phyloP scores from a whole-genome alignment of 1,284 basidiomycete species.

The Ganoderma sinense region DNA sequence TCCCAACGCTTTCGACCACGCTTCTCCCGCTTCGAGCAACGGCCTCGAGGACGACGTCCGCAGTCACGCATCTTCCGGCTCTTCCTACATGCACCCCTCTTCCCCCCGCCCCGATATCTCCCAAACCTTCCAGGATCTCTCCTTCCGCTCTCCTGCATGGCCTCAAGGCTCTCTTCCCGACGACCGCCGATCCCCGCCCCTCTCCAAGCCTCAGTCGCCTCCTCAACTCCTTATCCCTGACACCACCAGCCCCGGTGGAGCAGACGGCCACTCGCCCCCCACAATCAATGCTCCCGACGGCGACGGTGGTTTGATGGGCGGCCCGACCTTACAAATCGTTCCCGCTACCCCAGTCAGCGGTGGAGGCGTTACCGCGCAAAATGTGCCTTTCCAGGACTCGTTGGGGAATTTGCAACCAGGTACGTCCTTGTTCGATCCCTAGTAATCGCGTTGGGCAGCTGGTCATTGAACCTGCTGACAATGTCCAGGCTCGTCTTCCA shows the following conservation, averaged over 20 bases:
- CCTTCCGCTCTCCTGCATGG: slow-evolving; percentile 71
- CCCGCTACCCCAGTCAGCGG: slow-evolving; percentile 82
- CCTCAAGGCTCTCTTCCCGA: slow-evolving; percentile 54
- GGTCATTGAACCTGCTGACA: slow-evolving; percentile 5
- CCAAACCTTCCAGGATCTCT: slow-evolving; percentile 61
- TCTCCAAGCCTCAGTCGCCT: slow-evolving; percentile 67
- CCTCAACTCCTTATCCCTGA: slow-evolving; percentile 75
- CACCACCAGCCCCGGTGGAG: slow-evolving; percentile 39
- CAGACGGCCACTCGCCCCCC: slow-evolving; percentile 47
- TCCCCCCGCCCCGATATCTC: slow-evolving; percentile 65
- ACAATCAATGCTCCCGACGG: slow-evolving; percentile 74
- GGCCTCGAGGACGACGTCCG: slow-evolving; percentile 56
- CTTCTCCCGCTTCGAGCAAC: slow-evolving; percentile 68
- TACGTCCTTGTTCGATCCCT: slow-evolving; percentile 32
- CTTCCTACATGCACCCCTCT: slow-evolving; percentile 54
- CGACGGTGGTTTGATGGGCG: slow-evolving; percentile 56
- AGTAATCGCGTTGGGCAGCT: neutral
- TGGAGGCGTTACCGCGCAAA: slow-evolving; percentile 54
- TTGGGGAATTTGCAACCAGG: slow-evolving; percentile 55
- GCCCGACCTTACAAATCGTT: slow-evolving; percentile 76
- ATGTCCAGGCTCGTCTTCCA: slow-evolving; percentile 20
- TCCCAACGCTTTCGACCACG: slow-evolving; percentile 58
- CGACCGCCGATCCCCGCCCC: slow-evolving; percentile 51
- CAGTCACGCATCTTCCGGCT: slow-evolving; percentile 71
- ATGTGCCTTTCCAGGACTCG: slow-evolving; percentile 57